These are phyloP conservation scores for Apiospora aurea DNA, from an alignment of 2,329 filamentous ascomycete species.

Conservation along the genomic window DNA sequence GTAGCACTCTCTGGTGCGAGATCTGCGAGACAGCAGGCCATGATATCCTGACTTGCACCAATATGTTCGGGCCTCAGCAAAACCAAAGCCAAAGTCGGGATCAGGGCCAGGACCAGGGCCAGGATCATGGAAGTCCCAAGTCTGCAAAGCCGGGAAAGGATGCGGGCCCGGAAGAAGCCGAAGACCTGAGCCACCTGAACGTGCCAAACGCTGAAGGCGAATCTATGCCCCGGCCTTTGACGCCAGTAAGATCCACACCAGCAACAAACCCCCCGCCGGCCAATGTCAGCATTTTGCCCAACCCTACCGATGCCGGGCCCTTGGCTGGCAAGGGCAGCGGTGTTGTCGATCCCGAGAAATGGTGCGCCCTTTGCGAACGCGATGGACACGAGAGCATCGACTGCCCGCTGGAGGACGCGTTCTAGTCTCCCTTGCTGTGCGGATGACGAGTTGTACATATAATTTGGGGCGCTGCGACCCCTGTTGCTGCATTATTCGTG, in stretches of 20 bases:
- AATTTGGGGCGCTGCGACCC: not conserved
- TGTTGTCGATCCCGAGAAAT: conserved; percentile 83
- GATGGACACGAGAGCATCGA: conserved; percentile 97
- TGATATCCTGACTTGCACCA: conserved; percentile 92
- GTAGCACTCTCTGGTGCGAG: conserved; percentile 85
- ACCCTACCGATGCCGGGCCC: conserved; percentile 70
- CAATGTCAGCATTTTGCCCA: conserved; percentile 59
- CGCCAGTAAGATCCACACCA: conserved; percentile 57
- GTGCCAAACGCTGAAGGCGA: conserved; percentile 48
- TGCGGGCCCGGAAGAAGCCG: conserved; percentile 49
- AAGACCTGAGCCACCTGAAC: conserved; percentile 49
- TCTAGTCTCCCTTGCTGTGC: conserved; percentile 48
- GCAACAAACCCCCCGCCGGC: conserved; percentile 47
- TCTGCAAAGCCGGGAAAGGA: conserved; percentile 39
- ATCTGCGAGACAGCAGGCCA: conserved; percentile 93
- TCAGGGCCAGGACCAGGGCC: not conserved
- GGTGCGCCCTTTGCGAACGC: conserved; percentile 95
- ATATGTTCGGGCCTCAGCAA: conserved; percentile 72
- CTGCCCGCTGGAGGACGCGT: conserved; percentile 88
- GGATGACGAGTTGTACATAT: conserved; percentile 8
- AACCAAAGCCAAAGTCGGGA: conserved; percentile 21
- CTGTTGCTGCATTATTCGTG: conserved; percentile 3
- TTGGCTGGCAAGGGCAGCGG: conserved; percentile 81
- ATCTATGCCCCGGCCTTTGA: conserved; percentile 62
- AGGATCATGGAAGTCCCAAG: not conserved